Conservation (phyloP, 495 filamentous ascomycete species). For the Extremus antarcticus region DNA sequence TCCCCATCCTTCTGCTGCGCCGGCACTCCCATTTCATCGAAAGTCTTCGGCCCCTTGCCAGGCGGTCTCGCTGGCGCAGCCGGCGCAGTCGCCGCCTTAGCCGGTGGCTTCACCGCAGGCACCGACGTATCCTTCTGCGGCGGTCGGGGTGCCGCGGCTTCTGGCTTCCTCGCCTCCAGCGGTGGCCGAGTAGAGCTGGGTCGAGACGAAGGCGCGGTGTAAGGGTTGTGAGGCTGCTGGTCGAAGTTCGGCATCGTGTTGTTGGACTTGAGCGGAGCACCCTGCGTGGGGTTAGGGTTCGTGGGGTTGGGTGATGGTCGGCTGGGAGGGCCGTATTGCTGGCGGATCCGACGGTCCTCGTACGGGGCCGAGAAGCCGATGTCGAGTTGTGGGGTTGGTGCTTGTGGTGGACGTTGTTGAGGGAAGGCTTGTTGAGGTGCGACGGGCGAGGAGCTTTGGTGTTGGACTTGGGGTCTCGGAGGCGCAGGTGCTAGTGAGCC, state of each 20-base stretch:
- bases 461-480: neutral
- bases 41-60: constrained; percentile 84
- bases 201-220: neutral
- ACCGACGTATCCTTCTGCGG: constrained; percentile 3
- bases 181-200: constrained; percentile 6
- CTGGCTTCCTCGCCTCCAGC: neutral
- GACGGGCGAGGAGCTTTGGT: neutral
- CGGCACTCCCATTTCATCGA: constrained; percentile 95
- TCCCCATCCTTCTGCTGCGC: constrained; percentile 67
- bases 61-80: constrained; percentile 30
- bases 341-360: constrained; percentile 18
- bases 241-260: constrained; percentile 18
- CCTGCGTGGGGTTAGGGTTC: neutral
- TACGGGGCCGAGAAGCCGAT: constrained; percentile 26
- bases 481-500: neutral
- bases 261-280: neutral
- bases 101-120: constrained; percentile 1
- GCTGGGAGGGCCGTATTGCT: neutral
- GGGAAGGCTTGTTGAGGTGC: neutral
- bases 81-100: constrained; percentile 23
- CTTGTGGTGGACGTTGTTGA: neutral
- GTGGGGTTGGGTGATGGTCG: constrained; percentile 1
- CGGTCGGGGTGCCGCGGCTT: neutral
- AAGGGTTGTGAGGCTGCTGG: neutral
- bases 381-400: constrained; percentile 13